Evolutionary conservation across 1,139 yeast species (phyloP).

Genomic region (Taphrina communis): DNA sequence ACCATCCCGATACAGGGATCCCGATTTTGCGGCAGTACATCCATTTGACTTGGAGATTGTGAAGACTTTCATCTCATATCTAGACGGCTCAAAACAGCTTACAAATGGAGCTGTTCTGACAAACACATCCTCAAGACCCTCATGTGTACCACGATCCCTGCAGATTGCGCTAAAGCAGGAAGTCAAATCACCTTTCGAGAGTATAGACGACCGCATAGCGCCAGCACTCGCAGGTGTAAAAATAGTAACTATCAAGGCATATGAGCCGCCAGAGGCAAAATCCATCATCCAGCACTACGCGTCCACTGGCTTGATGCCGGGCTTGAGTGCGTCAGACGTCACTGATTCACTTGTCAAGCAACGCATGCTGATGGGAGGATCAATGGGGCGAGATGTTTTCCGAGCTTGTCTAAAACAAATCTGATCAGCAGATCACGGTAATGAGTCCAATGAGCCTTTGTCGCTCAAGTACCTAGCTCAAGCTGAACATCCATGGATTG

Average conservation of each 20-base stretch:
- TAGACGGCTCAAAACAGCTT: slow-evolving; percentile 32
- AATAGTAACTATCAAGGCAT: not conserved
- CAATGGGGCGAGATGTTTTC: slow-evolving; percentile 21
- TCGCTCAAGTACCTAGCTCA: too few species aligned
- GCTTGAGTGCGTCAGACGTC: slow-evolving; percentile 12
- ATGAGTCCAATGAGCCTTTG: too few species aligned
- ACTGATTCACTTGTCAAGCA: slow-evolving; percentile 21
- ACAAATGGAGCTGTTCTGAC: slow-evolving; percentile 39
- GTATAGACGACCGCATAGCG: slow-evolving; percentile 19
- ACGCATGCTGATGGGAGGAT: slow-evolving; percentile 15
- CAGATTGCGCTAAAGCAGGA: slow-evolving; percentile 28
- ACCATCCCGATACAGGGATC: slow-evolving; percentile 40
- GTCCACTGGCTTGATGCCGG: slow-evolving; percentile 19
- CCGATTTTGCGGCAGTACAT: slow-evolving; percentile 32
- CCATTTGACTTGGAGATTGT: slow-evolving; percentile 40
- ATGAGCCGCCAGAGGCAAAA: slow-evolving; percentile 22
- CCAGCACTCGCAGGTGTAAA: slow-evolving; percentile 1
- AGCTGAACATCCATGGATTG: too few species aligned
- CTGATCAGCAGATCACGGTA: not conserved
- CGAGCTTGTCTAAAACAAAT: slow-evolving; percentile 23
- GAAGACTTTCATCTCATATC: slow-evolving; percentile 30
- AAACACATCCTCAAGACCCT: slow-evolving; percentile 39
- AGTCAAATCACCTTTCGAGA: slow-evolving; percentile 13
- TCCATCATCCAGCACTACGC: slow-evolving; percentile 30
- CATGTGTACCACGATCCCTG: slow-evolving; percentile 17